These are phyloP conservation scores for Eruca vesicaria DNA, from an alignment of 441 rosid species.

Conservation along the genomic window DNA sequence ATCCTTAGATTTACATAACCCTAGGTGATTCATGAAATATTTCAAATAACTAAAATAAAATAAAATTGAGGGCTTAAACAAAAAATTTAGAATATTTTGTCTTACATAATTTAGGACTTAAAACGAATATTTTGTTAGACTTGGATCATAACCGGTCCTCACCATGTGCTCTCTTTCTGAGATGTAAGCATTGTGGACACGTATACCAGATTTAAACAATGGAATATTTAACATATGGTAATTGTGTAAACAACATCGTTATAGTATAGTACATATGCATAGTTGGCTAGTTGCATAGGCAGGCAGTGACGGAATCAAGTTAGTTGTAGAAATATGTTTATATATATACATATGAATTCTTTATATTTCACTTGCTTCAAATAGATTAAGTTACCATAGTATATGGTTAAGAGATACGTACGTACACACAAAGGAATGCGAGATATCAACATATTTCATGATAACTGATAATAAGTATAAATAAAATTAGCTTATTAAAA, in stretches of 20 bases:
- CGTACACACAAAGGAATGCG: background rate
- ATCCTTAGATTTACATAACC: too few species aligned
- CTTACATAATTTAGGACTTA: too few species aligned
- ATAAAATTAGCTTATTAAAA: background rate
- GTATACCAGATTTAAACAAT: too few species aligned
- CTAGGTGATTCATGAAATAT: too few species aligned
- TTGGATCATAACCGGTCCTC: too few species aligned
- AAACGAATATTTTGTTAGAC: too few species aligned
- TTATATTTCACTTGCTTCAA: background rate
- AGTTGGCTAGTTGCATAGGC: background rate
- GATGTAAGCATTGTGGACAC: too few species aligned
- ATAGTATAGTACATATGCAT: constrained; percentile 1
- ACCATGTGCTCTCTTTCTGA: too few species aligned
- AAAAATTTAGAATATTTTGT: too few species aligned
- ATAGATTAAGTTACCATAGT: background rate
- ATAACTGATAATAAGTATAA: background rate
- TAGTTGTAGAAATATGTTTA: background rate
- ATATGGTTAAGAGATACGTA: background rate
- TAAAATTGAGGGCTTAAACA: too few species aligned
- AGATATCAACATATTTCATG: background rate
- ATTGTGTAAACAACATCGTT: background rate
- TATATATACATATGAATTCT: background rate
- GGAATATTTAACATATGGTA: background rate
- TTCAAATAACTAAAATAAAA: too few species aligned
- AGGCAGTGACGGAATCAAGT: background rate